Evolutionary conservation across 176 grass and related monocot species (phyloP).

Genomic region (Oryza nivara): DNA sequence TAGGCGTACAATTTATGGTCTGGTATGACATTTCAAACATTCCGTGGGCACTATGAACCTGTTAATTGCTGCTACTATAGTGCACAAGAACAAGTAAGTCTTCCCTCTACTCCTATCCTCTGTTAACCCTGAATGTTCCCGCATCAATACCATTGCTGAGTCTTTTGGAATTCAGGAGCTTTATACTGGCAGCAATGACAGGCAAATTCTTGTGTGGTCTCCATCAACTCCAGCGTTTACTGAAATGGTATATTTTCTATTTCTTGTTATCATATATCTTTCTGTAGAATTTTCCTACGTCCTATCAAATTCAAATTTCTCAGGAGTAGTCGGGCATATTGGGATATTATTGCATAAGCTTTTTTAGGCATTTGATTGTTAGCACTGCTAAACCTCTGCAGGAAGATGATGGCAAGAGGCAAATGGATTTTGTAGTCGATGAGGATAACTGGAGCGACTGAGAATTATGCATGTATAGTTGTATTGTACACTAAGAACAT

Average conservation of each 20-base stretch:
- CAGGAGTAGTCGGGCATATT: background rate
- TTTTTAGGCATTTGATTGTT: constrained; percentile 12
- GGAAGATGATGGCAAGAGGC: constrained; percentile 61
- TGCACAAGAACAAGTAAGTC: constrained; percentile 66
- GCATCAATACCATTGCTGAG: constrained; percentile 36
- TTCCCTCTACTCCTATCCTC: constrained; percentile 1
- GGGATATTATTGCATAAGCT: background rate
- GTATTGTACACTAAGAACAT: background rate
- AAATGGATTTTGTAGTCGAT: constrained; percentile 46
- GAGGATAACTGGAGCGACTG: constrained; percentile 91
- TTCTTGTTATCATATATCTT: background rate
- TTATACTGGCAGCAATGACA: constrained; percentile 95
- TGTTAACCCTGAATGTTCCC: background rate
- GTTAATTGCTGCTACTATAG: constrained; percentile 91
- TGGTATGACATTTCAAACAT: constrained; percentile 62
- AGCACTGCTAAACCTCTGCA: constrained; percentile 30
- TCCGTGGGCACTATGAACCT: constrained; percentile 84
- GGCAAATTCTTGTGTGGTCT: constrained; percentile 98
- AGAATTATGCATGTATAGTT: background rate
- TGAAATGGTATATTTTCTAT: constrained; percentile 64
- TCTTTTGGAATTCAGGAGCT: constrained; percentile 65
- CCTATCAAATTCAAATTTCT: constrained; percentile 17
- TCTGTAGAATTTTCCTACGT: background rate
- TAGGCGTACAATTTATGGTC: constrained; percentile 89
- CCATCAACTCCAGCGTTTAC: constrained; percentile 60